Base-by-base conservation (phyloP, 352 stramenopile species). In the Globisporangium irregulare region DNA sequence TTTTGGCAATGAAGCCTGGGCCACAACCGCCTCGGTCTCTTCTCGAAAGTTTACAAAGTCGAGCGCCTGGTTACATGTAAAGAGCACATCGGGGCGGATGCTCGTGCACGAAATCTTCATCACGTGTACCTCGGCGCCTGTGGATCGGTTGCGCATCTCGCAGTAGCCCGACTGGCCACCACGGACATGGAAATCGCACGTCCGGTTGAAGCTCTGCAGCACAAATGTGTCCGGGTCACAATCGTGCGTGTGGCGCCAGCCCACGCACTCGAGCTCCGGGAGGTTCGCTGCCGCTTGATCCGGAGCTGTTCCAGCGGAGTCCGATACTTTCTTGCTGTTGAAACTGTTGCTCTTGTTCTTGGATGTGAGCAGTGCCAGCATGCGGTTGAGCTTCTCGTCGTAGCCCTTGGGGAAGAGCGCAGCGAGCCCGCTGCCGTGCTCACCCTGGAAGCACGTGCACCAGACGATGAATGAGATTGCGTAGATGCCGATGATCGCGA, bases 171-270 rank as follows among this genome's bases (percentile, higher is more conserved):
- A 70, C 51, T 75, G 46, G 59, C 74, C 74, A 25, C 73, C 76
- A 24, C 62, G 69, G 10, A 89, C 69, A 29, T 75, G 73, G 25
- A 75, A 71, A 54, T 81, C 63, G 41, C 82, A 91, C 9, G 68
- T 73, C 55, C 70, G 70, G 68, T 86, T 77, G 58, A 62, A 76
- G 12, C 60, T 74, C 55, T 64, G 27, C 18, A 77, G 43, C 43
- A 82, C 67, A 1, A 61, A 57, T 34, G 67, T 68, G 46, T 78
- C 32, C 0, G 74, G 70, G 9, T 73, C 63, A 67, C 82, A 91
- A 46, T 63, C 77, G 50, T 78, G 73, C 9, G 81, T 87, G 58
- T 83, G 76, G 58, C 73, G 77, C 82, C 82, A 91, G 38, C 74
- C 74, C 0, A 81, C 34, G 46, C 81, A 92, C 46, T 74, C 60